A percentile compares a stretch with the other conserved stretches of the same genome.
Evolutionary conservation across 331 rosid genomes (phyloP).

Genomic region (Rhamnella rubrinervis): DNA sequence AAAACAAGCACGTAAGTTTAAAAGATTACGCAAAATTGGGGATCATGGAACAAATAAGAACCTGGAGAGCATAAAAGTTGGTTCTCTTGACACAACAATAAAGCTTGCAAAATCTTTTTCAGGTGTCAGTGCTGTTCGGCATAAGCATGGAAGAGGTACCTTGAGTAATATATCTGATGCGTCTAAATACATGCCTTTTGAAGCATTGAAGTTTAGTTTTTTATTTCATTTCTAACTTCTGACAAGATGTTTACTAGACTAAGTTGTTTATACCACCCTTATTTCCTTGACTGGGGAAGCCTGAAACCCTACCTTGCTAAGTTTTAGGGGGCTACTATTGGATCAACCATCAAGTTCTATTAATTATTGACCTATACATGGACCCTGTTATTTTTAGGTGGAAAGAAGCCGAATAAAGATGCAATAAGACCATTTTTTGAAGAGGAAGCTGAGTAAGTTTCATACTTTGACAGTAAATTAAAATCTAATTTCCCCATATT

Average conservation of each 20-base stretch:
- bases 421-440: constrained; percentile 60
- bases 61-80: constrained; percentile 27
- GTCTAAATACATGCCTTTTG: constrained; percentile 13
- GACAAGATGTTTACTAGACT: neutral
- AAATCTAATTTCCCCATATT: neutral
- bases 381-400: constrained; percentile 49
- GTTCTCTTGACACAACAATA: constrained; percentile 20
- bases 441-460: constrained; percentile 95
- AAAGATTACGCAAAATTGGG: constrained; percentile 72
- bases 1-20: constrained; percentile 54
- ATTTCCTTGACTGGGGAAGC: neutral
- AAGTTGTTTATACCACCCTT: neutral
- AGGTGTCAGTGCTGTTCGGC: constrained; percentile 23
- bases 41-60: constrained; percentile 36
- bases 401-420: constrained; percentile 40
- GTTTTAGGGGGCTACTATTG: constrained; percentile 10
- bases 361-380: constrained; percentile 17
- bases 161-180: constrained; percentile 16
- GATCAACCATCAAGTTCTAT: constrained; percentile 12
- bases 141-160: constrained; percentile 49
- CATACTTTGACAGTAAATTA: neutral
- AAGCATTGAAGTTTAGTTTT: constrained; percentile 6
- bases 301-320: neutral
- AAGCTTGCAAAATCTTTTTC: constrained; percentile 35
- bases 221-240: neutral